phyloP scores from a whole-genome alignment of 306 rosid genomes.

The Ammopiptanthus mongolicus region DNA sequence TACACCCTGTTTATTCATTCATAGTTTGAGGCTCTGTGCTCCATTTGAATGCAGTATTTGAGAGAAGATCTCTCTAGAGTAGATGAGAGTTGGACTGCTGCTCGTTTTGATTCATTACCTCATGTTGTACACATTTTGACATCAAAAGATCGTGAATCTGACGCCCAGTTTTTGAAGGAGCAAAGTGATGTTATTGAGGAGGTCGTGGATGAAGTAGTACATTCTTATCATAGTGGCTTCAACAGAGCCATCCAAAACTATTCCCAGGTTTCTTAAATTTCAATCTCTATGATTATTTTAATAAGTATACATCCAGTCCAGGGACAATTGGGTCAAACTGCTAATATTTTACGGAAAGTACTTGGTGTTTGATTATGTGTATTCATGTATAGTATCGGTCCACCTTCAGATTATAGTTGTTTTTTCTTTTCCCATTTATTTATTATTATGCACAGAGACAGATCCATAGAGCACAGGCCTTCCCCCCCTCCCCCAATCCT shows the following conservation, averaged over 20 bases:
- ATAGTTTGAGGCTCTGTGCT: slow-evolving; percentile 18
- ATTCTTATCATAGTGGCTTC: slow-evolving; percentile 90
- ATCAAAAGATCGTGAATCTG: slow-evolving; percentile 92
- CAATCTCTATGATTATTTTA: slow-evolving; percentile 2
- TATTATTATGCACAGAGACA: background rate
- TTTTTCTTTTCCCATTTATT: background rate
- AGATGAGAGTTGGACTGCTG: slow-evolving; percentile 88
- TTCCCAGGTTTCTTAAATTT: slow-evolving; percentile 73
- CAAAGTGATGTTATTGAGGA: slow-evolving; percentile 97
- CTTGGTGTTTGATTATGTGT: background rate
- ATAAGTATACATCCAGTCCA: background rate
- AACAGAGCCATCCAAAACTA: slow-evolving; percentile 98
- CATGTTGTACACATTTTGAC: slow-evolving; percentile 98
- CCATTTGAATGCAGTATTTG: slow-evolving; percentile 63
- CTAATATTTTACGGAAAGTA: background rate
- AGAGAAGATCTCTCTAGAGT: slow-evolving; percentile 71
- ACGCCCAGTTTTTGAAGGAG: slow-evolving; percentile 76
- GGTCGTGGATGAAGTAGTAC: slow-evolving; percentile 99
- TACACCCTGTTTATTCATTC: background rate
- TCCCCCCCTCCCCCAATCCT: too few species aligned
- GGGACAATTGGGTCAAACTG: background rate
- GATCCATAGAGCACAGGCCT: too few species aligned
- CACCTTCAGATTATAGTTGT: background rate
- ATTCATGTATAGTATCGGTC: background rate
- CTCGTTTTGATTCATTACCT: slow-evolving; percentile 98